Evolutionary conservation across 2,329 filamentous ascomycete genomes (phyloP), one percentile per base, ranked within the genome.

Genomic region (Ophioceras dolichostomum): DNA sequence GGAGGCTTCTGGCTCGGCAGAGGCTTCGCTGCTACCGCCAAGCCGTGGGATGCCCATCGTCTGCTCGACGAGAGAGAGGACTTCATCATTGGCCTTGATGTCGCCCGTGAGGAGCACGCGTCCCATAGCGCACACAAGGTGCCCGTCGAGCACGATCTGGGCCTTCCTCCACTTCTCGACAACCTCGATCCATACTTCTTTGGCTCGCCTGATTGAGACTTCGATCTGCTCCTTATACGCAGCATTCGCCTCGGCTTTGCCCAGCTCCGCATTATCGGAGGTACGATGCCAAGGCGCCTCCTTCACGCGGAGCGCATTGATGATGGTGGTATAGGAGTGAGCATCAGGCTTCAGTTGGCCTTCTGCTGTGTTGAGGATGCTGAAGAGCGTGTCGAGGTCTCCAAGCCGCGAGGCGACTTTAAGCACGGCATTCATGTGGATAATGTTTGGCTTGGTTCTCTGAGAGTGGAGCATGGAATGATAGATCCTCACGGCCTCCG

Each of bases 391-490:
- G 46, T 94, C 86, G 56, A 94, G 68, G 52, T 95, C 80, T 10
- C 67, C 56, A 4, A 83, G 79, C 40, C 75, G 70, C 34, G 79
- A 73, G 54, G 88, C 96, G 8, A 91, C 82, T 41, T 79, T 76
- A 32, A 98, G 64, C n/a, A 87, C 75, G 9, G 88, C 84, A 54
- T 98, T 98, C 44, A 84, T 76, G 52, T 96, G 91, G 39, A 85
- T 82, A 26, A 79, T 81, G 46, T 78, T 83, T 13, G 83, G 81
- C 45, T 77, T 68, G 36, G 93, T 65, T 7, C 68, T 65, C 1
- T 72, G 76, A 26, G 74, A 68, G 4, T 67, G 68, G 28, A 70
- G 67, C 61, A 96, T 82, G 38, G 76, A 76, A 46, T 84, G 72
- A 62, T 93, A 96, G 36, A 94, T 66, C 41, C 73, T 72, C 32